These are phyloP conservation scores for Aureobasidium sp. DNA, from an alignment of 2,329 filamentous ascomycete species.

Conservation along the genomic window DNA sequence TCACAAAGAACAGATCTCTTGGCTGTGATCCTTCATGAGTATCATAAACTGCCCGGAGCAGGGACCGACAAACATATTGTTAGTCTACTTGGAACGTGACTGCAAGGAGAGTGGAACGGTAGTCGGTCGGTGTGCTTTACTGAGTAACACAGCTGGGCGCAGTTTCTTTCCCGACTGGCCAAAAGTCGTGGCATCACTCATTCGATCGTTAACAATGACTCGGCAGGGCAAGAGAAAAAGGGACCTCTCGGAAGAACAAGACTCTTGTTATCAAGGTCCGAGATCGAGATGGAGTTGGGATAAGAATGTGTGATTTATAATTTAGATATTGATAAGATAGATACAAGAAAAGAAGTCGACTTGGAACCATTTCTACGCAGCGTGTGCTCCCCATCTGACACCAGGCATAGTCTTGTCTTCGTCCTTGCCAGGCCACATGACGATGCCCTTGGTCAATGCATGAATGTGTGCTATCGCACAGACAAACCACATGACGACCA, in stretches of 20 bases:
- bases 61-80: neutral
- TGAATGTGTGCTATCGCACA: constrained; percentile 55
- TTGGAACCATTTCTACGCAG: neutral
- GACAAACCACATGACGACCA: constrained; percentile 63
- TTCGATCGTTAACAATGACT: neutral
- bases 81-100: too few relatives aligned
- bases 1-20: neutral
- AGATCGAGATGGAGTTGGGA: neutral
- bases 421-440: constrained; percentile 67
- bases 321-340: neutral
- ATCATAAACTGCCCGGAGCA: neutral
- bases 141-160: neutral
- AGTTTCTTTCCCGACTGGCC: constrained; percentile 11
- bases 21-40: neutral
- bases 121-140: neutral
- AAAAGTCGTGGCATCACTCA: neutral
- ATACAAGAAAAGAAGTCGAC: neutral
- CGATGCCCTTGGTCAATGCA: constrained; percentile 56
- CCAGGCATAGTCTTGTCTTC: constrained; percentile 53
- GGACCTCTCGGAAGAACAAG: too few relatives aligned
- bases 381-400: constrained; percentile 11
- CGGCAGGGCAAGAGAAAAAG: too few relatives aligned
- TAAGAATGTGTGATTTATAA: neutral
- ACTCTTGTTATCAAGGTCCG: too few relatives aligned
- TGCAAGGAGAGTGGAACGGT: too few relatives aligned